Base-by-base conservation (phyloP, 176 grass and related monocot species). In the Rhynchospora tenuis region DNA sequence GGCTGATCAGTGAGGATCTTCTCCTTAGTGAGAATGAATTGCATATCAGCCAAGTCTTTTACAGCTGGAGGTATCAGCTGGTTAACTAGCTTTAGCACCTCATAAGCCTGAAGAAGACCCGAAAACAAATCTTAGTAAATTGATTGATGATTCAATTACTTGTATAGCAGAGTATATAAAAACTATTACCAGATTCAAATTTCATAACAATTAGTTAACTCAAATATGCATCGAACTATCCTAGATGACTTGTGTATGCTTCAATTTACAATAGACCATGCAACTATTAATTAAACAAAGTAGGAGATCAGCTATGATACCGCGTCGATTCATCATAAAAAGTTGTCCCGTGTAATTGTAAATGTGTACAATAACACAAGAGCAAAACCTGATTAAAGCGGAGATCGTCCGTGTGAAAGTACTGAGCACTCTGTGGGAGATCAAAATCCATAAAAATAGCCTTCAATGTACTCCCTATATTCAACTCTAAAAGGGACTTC, bases 51-150 rank as follows among this genome's bases (percentile, higher is more conserved):
- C 89, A 86, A 56, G 60, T 93, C 93, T 83, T 84, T 88, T 87
- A 89, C 81, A 9, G 51, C 83, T 3, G 91, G 81, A 85, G 96
- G 96, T 74, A 99, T 88, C 59, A 99, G 81, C 83, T 99, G 96
- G 76, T 90, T 95, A 61, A 87, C 85, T 88, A 99, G 87, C 92
- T 90, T 99, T 78, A 99, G 80, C 82, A 90, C 91, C 88, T 99
- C 96, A 59, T 90, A 69, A 22, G 93, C 91, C 96, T 99, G 89
- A 73, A 83, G 14, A 44, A 79, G 59, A 82, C 73, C 48, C 31
- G 38, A 79, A 81, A 14, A 69, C 44, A 78, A 72, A 78, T 68
- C 80, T 19, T 57, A 65, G n/a, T 61, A 64, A 64, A 75, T 64
- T 62, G 45, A 69, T 73, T 42, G 24, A 81, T 59, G 16, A 82